A percentile compares a stretch with the other conserved stretches of the same genome.
phyloP scores from a whole-genome alignment of 192 early-diverging fungal genomes.

The Rhizoclosmatium sp. region DNA sequence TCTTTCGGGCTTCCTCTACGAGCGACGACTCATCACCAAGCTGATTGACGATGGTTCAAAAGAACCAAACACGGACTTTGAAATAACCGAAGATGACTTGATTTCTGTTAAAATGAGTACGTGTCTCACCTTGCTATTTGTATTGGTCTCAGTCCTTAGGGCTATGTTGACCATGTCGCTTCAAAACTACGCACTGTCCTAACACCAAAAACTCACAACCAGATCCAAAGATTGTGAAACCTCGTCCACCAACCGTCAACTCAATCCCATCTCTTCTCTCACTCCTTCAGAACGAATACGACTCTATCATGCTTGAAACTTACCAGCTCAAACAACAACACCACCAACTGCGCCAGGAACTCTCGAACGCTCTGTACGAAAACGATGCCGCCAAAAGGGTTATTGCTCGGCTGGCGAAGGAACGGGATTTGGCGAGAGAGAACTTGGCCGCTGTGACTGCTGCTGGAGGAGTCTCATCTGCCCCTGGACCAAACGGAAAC shows the following conservation, averaged over 20 bases:
- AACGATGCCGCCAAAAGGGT: conserved; percentile 96
- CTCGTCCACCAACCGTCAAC: conserved; percentile 87
- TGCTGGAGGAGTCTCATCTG: conserved; percentile 1
- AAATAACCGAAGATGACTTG: conserved; percentile 75
- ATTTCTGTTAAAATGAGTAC: conserved; percentile 68
- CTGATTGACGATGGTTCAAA: conserved; percentile 82
- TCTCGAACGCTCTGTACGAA: conserved; percentile 93
- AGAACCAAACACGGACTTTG: conserved; percentile 83
- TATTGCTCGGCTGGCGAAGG: conserved; percentile 88
- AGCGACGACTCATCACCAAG: conserved; percentile 86
- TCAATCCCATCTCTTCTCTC: conserved; percentile 90
- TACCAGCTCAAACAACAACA: conserved; percentile 92
- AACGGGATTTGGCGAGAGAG: conserved; percentile 86
- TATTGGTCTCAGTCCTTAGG: too few species aligned
- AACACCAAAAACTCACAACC: conserved; percentile 20
- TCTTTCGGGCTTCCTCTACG: conserved; percentile 87
- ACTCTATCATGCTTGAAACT: conserved; percentile 94
- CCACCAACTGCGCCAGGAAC: conserved; percentile 88
- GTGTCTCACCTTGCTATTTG: neutral
- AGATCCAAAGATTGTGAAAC: conserved; percentile 71
- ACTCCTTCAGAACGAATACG: conserved; percentile 96
- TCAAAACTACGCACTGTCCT: neutral
- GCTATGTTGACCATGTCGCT: neutral
- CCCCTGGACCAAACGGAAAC: conserved; percentile 20
- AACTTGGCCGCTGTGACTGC: conserved; percentile 33